Conservation (phyloP, 2,329 filamentous ascomycete genomes). For the Hymenoscyphus fraxineus region DNA sequence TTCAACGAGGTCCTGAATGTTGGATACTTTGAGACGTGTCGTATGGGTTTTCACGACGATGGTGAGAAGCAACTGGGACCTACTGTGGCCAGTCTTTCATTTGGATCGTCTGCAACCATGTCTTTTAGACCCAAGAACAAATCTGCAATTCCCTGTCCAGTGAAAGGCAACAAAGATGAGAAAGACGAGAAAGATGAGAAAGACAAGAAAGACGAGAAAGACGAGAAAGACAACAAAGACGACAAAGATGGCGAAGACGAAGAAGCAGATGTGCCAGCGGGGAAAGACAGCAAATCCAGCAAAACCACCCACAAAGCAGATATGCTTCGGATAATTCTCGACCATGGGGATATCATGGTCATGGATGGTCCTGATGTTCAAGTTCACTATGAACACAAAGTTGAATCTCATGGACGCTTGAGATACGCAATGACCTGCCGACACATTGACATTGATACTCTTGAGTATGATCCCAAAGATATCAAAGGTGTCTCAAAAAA, state of each 20-base stretch:
- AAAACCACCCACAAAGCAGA: too few relatives aligned
- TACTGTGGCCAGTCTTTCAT: constrained; percentile 57
- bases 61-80: constrained; percentile 60
- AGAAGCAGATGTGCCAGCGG: too few relatives aligned
- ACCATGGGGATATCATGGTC: constrained; percentile 61
- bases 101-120: constrained; percentile 58
- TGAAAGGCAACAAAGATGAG: neutral
- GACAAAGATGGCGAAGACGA: too few relatives aligned
- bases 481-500: too few relatives aligned
- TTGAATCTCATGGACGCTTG: constrained; percentile 47
- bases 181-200: too few relatives aligned
- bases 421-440: constrained; percentile 56
- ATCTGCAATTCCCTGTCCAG: constrained; percentile 26
- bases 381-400: constrained; percentile 55
- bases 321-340: constrained; percentile 42
- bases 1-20: constrained; percentile 64
- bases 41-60: constrained; percentile 63
- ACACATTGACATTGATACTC: too few relatives aligned
- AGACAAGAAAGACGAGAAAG: too few relatives aligned
- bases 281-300: too few relatives aligned
- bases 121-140: constrained; percentile 50
- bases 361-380: constrained; percentile 62
- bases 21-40: constrained; percentile 58
- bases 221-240: too few relatives aligned
- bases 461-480: too few relatives aligned